A percentile compares a stretch with the other conserved stretches of the same genome.
These are phyloP conservation scores for Aspergillus egyptiacus DNA, from an alignment of 495 filamentous ascomycete species.

Conservation along the genomic window DNA sequence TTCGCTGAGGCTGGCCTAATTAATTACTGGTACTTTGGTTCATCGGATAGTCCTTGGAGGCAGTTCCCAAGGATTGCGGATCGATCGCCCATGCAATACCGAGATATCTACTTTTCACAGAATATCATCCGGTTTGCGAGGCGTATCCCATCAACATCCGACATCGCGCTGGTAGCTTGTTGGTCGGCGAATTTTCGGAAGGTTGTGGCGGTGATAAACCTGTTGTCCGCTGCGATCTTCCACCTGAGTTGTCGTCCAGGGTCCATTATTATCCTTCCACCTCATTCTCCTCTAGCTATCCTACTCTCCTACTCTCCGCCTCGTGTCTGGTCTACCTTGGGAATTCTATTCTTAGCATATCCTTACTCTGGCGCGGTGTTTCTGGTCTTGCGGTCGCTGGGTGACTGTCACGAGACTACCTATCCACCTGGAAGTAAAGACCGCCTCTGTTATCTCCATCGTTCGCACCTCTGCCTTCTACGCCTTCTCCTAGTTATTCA, in stretches of 20 bases:
- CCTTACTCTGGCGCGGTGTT: not conserved
- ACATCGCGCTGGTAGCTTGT: not conserved
- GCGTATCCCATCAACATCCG: not conserved
- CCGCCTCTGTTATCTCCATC: not conserved
- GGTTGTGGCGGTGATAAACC: slow-evolving; percentile 10
- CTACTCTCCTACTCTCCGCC: not conserved
- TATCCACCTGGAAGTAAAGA: not conserved
- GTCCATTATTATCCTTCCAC: too few species aligned
- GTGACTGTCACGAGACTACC: slow-evolving; percentile 20
- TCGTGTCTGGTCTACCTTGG: not conserved
- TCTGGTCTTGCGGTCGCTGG: slow-evolving; percentile 11
- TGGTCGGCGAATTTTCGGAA: slow-evolving; percentile 13
- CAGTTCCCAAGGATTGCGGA: too few species aligned
- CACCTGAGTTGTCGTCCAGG: not conserved
- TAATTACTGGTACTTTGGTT: not conserved
- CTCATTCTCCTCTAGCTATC: too few species aligned
- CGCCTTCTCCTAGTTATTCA: slow-evolving; percentile 4
- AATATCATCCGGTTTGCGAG: too few species aligned
- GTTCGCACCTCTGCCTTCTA: not conserved
- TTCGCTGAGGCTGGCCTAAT: not conserved
- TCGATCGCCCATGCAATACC: too few species aligned
- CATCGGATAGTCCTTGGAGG: too few species aligned
- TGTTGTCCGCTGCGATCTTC: not conserved
- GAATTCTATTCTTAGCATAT: too few species aligned
- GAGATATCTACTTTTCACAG: too few species aligned